Conservation (phyloP, 2,329 filamentous ascomycete species). For the Aspergillus terreus region DNA sequence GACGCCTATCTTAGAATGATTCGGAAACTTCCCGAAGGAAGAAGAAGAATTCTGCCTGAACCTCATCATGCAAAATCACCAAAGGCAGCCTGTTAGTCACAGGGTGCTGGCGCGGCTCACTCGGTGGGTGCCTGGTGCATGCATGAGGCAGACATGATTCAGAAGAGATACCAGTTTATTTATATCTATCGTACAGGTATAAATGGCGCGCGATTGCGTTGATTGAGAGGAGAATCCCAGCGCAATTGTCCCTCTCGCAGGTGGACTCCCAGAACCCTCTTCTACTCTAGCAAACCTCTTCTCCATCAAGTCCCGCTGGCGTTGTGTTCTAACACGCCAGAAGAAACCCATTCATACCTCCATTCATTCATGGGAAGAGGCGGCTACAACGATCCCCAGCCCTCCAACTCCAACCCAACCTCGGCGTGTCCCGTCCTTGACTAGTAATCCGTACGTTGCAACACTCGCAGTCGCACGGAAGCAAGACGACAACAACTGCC, state of each 20-base stretch:
- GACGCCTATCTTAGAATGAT: too few relatives aligned
- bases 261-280: background rate
- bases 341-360: background rate
- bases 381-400: constrained; percentile 29
- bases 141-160: constrained; percentile 4
- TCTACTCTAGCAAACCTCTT: background rate
- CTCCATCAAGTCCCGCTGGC: background rate
- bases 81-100: constrained; percentile 4
- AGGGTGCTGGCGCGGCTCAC: too few relatives aligned
- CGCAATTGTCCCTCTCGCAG: background rate
- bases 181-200: background rate
- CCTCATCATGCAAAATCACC: background rate
- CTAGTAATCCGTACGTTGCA: constrained; percentile 5
- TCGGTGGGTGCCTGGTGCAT: background rate
- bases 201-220: background rate
- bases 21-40: too few relatives aligned
- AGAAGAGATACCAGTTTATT: background rate
- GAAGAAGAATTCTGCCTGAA: too few relatives aligned
- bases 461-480: background rate
- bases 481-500: background rate
- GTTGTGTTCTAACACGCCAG: background rate
- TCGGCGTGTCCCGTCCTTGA: constrained; percentile 4
- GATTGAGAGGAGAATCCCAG: background rate
- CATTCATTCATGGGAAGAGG: constrained; percentile 36
- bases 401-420: background rate